These are phyloP conservation scores for Gautieria morchelliformis DNA, from an alignment of 768 basidiomycete genomes.

Conservation along the genomic window DNA sequence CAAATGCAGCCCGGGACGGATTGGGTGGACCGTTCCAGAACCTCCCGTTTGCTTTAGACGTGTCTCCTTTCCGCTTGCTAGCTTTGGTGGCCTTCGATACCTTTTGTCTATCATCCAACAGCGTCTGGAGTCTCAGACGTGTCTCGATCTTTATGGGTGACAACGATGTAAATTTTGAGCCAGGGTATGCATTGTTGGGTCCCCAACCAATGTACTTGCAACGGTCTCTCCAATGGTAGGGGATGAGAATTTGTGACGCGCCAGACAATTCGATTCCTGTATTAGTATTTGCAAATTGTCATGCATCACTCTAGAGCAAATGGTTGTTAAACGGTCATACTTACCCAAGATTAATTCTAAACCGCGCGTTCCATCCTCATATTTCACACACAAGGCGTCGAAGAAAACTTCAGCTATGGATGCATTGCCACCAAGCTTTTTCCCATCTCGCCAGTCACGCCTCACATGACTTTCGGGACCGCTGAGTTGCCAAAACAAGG, in stretches of 20 bases:
- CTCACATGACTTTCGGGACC: slow-evolving; percentile 1
- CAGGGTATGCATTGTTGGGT: not conserved
- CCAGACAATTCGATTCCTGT: slow-evolving; percentile 1
- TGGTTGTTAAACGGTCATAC: not conserved
- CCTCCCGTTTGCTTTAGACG: not conserved
- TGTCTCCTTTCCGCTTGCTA: slow-evolving; percentile 1
- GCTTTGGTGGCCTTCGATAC: not conserved
- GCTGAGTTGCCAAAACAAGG: slow-evolving; percentile 4
- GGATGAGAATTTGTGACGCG: slow-evolving; percentile 1
- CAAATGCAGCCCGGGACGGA: slow-evolving; percentile 1
- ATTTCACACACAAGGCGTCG: not conserved
- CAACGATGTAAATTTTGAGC: not conserved
- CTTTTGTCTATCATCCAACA: not conserved
- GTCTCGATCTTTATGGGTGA: slow-evolving; percentile 1
- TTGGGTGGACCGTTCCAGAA: slow-evolving; percentile 3
- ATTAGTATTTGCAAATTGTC: too few species aligned
- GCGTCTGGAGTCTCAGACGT: not conserved
- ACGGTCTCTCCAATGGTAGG: not conserved
- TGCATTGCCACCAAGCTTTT: not conserved
- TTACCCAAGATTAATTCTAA: slow-evolving; percentile 1
- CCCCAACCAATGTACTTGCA: not conserved
- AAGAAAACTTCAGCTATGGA: not conserved
- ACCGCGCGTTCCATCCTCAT: not conserved
- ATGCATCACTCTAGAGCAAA: not conserved
- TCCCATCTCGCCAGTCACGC: not conserved